A percentile compares a stretch with the other conserved stretches of the same genome.
These are phyloP conservation scores for Mrakia frigida DNA, from an alignment of 768 basidiomycete species.

Conservation along the genomic window DNA sequence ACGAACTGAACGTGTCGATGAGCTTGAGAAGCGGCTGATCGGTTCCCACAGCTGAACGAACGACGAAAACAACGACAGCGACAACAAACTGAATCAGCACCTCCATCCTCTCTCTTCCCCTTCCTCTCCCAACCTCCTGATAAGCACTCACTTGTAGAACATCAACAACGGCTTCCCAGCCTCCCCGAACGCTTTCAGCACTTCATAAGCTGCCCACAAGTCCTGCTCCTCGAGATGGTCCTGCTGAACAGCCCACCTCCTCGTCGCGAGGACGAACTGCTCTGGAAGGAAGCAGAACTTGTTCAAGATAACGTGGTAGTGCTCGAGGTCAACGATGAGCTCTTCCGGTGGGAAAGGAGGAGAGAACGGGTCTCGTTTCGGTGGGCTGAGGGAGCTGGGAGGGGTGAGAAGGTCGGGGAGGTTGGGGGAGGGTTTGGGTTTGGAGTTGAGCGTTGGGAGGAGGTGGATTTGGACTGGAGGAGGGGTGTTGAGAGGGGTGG, in stretches of 20 bases:
- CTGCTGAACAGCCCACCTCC: constrained; percentile 19
- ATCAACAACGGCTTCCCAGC: background rate
- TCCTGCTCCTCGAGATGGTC: constrained; percentile 18
- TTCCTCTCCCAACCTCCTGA: background rate
- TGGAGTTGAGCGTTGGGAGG: constrained; percentile 6
- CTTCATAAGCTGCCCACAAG: constrained; percentile 10
- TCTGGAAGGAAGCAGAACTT: constrained; percentile 29
- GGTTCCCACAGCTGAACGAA: constrained; percentile 9
- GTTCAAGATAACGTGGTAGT: constrained; percentile 24
- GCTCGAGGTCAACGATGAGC: constrained; percentile 3
- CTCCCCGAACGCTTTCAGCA: background rate
- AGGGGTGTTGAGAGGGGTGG: background rate
- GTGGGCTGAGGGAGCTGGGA: background rate
- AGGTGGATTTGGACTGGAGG: constrained; percentile 19
- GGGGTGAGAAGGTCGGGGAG: constrained; percentile 11
- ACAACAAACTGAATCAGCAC: background rate
- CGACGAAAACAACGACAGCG: background rate
- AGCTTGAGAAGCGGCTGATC: constrained; percentile 21
- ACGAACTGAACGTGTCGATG: constrained; percentile 29
- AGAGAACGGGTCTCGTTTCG: constrained; percentile 10
- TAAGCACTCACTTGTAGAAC: constrained; percentile 26
- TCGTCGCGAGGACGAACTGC: constrained; percentile 28
- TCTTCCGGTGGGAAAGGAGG: constrained; percentile 23
- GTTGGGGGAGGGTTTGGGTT: constrained; percentile 25
- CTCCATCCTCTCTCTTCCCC: background rate